Evolutionary conservation across 2,329 filamentous ascomycete species (phyloP).

Genomic region (Fusarium chuoi): DNA sequence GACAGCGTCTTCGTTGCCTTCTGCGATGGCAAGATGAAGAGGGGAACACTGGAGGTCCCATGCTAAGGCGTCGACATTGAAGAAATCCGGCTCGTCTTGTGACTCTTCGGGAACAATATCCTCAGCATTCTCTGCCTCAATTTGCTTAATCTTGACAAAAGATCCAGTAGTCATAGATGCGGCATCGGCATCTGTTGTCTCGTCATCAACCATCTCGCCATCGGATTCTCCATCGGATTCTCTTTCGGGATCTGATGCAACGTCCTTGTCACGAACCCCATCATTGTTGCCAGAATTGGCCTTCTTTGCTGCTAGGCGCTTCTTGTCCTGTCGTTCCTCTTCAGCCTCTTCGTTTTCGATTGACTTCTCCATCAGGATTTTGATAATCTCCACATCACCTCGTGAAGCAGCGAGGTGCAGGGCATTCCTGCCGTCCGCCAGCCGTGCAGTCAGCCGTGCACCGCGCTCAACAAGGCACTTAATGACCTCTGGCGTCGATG

Average conservation of each 20-base stretch:
- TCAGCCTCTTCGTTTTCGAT: constrained; percentile 77
- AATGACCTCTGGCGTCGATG: constrained; percentile 76
- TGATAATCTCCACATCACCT: constrained; percentile 75
- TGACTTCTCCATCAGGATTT: constrained; percentile 77
- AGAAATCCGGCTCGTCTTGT: constrained; percentile 79
- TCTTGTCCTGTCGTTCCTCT: constrained; percentile 65
- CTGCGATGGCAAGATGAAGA: constrained; percentile 81
- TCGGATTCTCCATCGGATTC: constrained; percentile 51
- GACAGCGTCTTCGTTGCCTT: constrained; percentile 76
- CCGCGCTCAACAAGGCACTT: constrained; percentile 76
- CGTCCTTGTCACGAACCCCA: neutral
- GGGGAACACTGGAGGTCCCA: constrained; percentile 82
- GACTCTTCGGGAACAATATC: constrained; percentile 62
- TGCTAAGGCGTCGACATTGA: constrained; percentile 79
- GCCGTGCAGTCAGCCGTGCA: constrained; percentile 76
- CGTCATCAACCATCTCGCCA: constrained; percentile 57
- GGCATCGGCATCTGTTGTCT: constrained; percentile 56
- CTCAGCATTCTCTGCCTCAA: constrained; percentile 46
- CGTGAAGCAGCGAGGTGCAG: constrained; percentile 83
- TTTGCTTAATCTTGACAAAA: constrained; percentile 73
- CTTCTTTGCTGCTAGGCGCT: constrained; percentile 52
- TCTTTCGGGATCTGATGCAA: constrained; percentile 24
- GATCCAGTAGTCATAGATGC: constrained; percentile 73
- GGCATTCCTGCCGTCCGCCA: constrained; percentile 83
- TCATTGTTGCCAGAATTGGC: constrained; percentile 6